A percentile compares a stretch with the other conserved stretches of the same genome.
Evolutionary conservation across 1,284 basidiomycete genomes (phyloP).

Genomic region (Ceratobasidium sp.): DNA sequence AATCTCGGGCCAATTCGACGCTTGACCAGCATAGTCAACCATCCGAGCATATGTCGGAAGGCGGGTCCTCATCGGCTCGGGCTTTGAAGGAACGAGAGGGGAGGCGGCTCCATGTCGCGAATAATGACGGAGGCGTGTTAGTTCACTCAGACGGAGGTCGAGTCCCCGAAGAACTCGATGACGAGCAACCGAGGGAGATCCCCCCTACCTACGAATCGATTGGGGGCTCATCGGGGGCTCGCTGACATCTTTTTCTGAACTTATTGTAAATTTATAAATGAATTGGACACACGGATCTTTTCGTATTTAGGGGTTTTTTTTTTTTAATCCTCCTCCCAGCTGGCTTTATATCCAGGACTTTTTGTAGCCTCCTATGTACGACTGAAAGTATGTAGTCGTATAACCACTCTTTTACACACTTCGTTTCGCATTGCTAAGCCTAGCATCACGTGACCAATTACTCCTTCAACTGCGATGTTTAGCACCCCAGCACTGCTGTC

Average conservation of each 20-base stretch:
- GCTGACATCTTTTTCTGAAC: slow-evolving; percentile 13
- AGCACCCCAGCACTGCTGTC: slow-evolving; percentile 49
- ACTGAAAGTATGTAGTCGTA: neutral
- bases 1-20: slow-evolving; percentile 38
- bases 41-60: slow-evolving; percentile 32
- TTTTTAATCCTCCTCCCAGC: neutral
- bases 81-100: slow-evolving; percentile 36
- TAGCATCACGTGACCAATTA: neutral
- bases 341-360: neutral
- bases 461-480: slow-evolving; percentile 47
- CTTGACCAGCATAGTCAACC: slow-evolving; percentile 15
- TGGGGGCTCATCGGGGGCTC: slow-evolving; percentile 36
- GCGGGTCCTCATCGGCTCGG: slow-evolving; percentile 34
- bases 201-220: slow-evolving; percentile 48
- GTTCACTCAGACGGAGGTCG: slow-evolving; percentile 46
- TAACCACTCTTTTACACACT: neutral
- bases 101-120: slow-evolving; percentile 41
- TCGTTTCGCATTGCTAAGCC: neutral
- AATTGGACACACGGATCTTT: slow-evolving; percentile 4
- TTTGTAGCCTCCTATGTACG: slow-evolving; percentile 12
- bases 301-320: no score
- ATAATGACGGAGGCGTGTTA: slow-evolving; percentile 40
- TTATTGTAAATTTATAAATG: slow-evolving; percentile 11
- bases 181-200: slow-evolving; percentile 43
- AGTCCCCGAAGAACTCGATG: slow-evolving; percentile 16